Evolutionary conservation across 139 green algal genomes (phyloP).

Genomic region (Chara braunii): DNA sequence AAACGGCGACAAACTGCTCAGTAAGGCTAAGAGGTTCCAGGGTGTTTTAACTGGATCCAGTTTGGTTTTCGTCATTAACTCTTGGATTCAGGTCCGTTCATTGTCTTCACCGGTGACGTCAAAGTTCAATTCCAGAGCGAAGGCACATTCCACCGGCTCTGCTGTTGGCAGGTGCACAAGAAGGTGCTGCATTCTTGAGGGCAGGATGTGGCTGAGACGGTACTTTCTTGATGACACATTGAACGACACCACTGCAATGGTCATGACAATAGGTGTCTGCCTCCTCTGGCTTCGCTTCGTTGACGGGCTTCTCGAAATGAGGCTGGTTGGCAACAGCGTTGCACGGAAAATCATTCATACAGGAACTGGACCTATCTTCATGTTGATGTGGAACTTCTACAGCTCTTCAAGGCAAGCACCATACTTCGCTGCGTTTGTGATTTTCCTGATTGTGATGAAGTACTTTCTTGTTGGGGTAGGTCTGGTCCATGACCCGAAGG

Average conservation of each 20-base stretch:
- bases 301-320: neutral
- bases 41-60: too few species aligned
- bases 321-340: constrained; percentile 50
- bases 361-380: constrained; percentile 69
- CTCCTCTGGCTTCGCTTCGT: constrained; percentile 4
- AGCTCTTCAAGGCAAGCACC: too few species aligned
- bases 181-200: too few species aligned
- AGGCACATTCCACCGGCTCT: too few species aligned
- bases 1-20: too few species aligned
- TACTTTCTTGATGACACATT: neutral
- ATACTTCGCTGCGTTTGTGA: constrained; percentile 10
- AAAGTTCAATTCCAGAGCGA: too few species aligned
- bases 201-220: constrained; percentile 1
- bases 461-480: constrained; percentile 17
- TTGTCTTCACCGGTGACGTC: too few species aligned
- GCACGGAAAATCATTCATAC: constrained; percentile 87
- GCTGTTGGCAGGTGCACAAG: too few species aligned
- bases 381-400: constrained; percentile 79
- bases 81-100: too few species aligned
- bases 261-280: constrained; percentile 8
- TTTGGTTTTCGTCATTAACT: too few species aligned
- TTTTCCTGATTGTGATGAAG: constrained; percentile 8
- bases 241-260: constrained; percentile 6
- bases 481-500: neutral
- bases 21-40: too few species aligned